Evolutionary conservation across 2,329 filamentous ascomycete genomes (phyloP), one percentile per base, ranked within the genome.

Genomic region (Ophiocordyceps camponoti-saundersi): DNA sequence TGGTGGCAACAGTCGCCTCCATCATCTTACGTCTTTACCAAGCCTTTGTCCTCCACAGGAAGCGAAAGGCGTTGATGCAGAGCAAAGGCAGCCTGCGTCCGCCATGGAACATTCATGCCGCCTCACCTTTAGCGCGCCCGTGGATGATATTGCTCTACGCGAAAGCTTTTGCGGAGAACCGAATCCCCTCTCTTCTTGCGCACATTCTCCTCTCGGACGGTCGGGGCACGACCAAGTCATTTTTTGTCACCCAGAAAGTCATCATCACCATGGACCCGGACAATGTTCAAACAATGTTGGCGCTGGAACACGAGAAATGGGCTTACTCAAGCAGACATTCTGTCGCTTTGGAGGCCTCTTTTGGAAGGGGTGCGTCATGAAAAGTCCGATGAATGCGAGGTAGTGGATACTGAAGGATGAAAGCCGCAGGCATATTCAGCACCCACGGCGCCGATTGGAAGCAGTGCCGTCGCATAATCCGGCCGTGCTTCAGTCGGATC

Each of bases 261-360:
- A 47, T 55, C 23, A 12, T 50, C 29, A 66, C 59, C 3, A 55
- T 56, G 11, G 71, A 74, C 39, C 63, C 66, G 1, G 64, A 67
- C 43, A 75, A 75, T 48, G 59, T 76, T 46, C 68, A 74, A 51
- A 64, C 70, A 0, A 61, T 75, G 7, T 61, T 76, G 1, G 65
- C 71, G 0, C 64, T 65, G 1, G 65, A 70, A 29, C 75, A 74
- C 52, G 56, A 61, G 11, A 68, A 75, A 64, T 45, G 52, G 56
- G 30, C 59, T 58, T 45, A 59, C 53, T 26, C 48, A 10, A 15
- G 3, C 5, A 1, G 1, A 47, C 40, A 46, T 51, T 20, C 48
- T 52, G 59, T 50, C 18, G 55, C 55, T 11, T 60, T 65, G 45
- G 21, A 46, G 18, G 58, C 62, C 11, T 52, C 67, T 1, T 55